A percentile compares a stretch with the other conserved stretches of the same genome.
Evolutionary conservation across 805 yeast genomes (phyloP).

Genomic region (Ogataea wickerhamii): DNA sequence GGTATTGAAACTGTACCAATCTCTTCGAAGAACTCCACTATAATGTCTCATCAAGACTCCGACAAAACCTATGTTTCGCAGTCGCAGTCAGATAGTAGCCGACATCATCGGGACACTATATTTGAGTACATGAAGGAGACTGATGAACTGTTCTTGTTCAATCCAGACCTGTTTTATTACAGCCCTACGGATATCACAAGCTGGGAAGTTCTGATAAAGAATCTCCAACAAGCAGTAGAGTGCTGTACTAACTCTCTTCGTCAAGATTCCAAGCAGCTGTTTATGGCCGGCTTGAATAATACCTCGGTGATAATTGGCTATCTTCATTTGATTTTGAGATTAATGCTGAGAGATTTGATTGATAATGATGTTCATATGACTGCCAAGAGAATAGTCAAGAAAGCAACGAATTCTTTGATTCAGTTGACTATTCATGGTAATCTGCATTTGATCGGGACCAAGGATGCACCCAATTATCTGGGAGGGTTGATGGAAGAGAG

Average conservation of each 20-base stretch:
- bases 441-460: constrained; percentile 46
- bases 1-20: constrained; percentile 24
- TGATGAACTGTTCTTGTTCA: constrained; percentile 19
- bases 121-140: constrained; percentile 8
- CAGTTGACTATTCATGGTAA: constrained; percentile 64
- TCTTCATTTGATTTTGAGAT: constrained; percentile 52
- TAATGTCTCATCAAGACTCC: constrained; percentile 6
- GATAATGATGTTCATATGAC: constrained; percentile 44
- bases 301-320: constrained; percentile 51
- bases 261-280: constrained; percentile 48
- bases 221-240: constrained; percentile 45
- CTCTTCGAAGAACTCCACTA: constrained; percentile 9
- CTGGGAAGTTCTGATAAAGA: constrained; percentile 56
- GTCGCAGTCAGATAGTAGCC: constrained; percentile 2
- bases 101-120: constrained; percentile 12
- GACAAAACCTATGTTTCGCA: constrained; percentile 4
- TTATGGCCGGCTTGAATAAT: constrained; percentile 49
- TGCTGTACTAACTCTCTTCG: constrained; percentile 48
- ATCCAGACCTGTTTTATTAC: constrained; percentile 48
- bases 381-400: constrained; percentile 48
- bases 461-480: constrained; percentile 21
- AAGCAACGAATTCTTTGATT: constrained; percentile 52
- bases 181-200: constrained; percentile 55
- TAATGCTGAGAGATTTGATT: constrained; percentile 49
- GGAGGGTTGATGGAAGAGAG: constrained; percentile 17